Evolutionary conservation across 2,329 filamentous ascomycete genomes (phyloP), one percentile per base, ranked within the genome.

Genomic region (Triangularia setosa): DNA sequence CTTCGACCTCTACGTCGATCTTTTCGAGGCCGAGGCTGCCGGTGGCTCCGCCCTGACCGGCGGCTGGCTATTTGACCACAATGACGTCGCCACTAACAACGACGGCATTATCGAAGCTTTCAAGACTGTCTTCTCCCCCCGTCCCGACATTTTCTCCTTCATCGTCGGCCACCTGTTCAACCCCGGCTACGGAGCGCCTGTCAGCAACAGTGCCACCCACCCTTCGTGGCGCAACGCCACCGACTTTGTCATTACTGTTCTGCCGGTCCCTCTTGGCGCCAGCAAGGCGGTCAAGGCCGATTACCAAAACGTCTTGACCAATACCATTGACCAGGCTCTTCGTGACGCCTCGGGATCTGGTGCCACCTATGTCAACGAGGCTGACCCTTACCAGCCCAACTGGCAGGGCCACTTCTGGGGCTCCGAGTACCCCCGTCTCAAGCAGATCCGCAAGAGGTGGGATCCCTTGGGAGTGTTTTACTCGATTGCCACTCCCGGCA

Each of bases 341-440:
- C 72, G 74, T 28, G 67, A 74, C 14, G 79, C 70, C 25, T 79
- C 71, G 62, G 75, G 70, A 52, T 73, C 73, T 44, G 77, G 76
- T 0, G 76, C 78, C 30, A 76, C 78, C 5, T 83, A 83, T 68
- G 72, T 81, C 58, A 83, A 81, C 67, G 81, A 82, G 70, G 69
- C 69, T 35, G 71, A 72, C 52, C 71, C 71, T 9, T 72, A 70
- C 61, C 72, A 79, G 63, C 69, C 71, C 0, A 68, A 79, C 56
- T 80, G 74, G 71, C 72, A 79, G 68, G 68, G 74, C 25, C 65
- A 69, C 33, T 80, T 80, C 72, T 81, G 76, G 72, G 79, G 79
- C 9, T 68, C 64, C 4, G 73, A 77, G 48, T 80, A 80, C 60
- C 69, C 70, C 0, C 69, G 62, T 8, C 68, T 81, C 55, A 58